Base-by-base conservation (phyloP, 495 filamentous ascomycete species). In the Aspergillus sparsus region DNA sequence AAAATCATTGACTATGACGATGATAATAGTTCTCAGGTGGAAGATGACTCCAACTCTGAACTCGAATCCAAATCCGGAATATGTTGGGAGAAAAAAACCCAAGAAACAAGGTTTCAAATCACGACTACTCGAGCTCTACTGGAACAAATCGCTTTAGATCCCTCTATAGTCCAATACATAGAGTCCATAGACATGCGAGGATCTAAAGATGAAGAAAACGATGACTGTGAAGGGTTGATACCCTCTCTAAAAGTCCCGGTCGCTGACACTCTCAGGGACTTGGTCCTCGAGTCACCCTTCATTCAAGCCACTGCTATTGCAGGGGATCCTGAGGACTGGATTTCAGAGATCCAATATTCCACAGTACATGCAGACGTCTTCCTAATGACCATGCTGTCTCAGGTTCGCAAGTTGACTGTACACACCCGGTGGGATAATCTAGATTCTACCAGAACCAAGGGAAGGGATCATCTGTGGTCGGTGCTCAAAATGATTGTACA, bases 321-420 rank as follows among this genome's bases (percentile, higher is more conserved):
- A 9, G 39, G 53, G 8, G 21, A 56, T 46, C 39, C 37, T 18
- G 53, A 44, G 18, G 37, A 56, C 33, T 56, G 53, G 53, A 56
- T 56, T 33, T 15, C 15, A 44, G 37, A 13, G 33, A 56, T 56
- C 53, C 36, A 21, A 42, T 3, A 13, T 6, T 56, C 37, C 18
- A 27, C 34, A 33, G 39, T 56, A 15, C 8, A 64, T 54, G 58
- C 58, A 37, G 58, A 60, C 15, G 50, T 60, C 39, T 60, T 60
- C 18, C 58, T 60, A 7, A 5, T 60, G 58, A 60, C 58, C 21
- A 37, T 60, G 58, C 27, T 60, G 18, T 27, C 58, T 8, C 49
- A 55, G n/a, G 49, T 60, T 13, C 58, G 50, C 27, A 36, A 41
- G 16, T 5, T 60, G 58, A 12, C 49, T 46, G 18, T 55, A 31